A percentile compares a stretch with the other conserved stretches of the same genome.
phyloP scores from a whole-genome alignment of 2,329 filamentous ascomycete species.

The Colletotrichum sp. region DNA sequence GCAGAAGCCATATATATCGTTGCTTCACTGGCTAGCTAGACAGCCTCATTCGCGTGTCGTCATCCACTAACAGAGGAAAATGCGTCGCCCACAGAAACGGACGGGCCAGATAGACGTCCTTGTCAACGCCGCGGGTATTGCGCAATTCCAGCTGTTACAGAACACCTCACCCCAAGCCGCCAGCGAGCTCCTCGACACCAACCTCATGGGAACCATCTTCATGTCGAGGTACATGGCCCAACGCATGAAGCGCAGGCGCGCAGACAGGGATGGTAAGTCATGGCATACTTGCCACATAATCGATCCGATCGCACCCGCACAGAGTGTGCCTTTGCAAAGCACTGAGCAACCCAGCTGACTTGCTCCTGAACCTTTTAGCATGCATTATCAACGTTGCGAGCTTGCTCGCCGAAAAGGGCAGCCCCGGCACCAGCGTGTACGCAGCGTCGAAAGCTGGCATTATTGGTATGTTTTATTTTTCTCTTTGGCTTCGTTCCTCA shows the following conservation, averaged over 20 bases:
- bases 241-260: conserved; percentile 44
- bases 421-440: conserved; percentile 74
- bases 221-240: conserved; percentile 60
- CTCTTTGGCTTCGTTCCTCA: conserved; percentile 5
- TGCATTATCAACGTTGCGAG: conserved; percentile 86
- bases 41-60: background rate
- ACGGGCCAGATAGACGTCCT: conserved; percentile 58
- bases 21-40: background rate
- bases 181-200: conserved; percentile 67
- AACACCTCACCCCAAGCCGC: conserved; percentile 56
- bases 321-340: background rate
- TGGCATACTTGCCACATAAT: background rate
- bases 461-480: conserved; percentile 55
- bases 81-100: background rate
- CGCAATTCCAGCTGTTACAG: conserved; percentile 69
- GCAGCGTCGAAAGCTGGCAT: conserved; percentile 83
- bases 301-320: conserved; percentile 5
- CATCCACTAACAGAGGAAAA: background rate
- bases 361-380: conserved; percentile 30
- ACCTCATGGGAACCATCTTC: conserved; percentile 70
- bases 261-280: conserved; percentile 27
- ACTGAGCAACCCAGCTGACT: conserved; percentile 2
- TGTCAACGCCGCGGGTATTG: conserved; percentile 80
- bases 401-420: conserved; percentile 72
- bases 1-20: background rate